Conservation (phyloP, 805 yeast species). For the Candida piceae region DNA sequence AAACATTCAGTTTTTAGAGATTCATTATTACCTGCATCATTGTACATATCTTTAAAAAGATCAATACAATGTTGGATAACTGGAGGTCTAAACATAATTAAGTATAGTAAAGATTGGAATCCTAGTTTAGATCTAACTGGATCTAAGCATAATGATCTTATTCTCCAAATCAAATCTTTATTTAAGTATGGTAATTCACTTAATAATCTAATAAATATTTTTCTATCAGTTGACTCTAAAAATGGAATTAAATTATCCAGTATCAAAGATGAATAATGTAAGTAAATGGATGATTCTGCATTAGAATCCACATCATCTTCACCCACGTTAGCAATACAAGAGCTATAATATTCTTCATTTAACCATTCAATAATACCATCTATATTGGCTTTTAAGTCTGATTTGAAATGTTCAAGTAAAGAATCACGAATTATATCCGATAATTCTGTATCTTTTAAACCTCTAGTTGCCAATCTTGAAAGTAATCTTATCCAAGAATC, state of each 20-base stretch:
- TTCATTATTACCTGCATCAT: constrained; percentile 36
- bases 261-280: constrained; percentile 63
- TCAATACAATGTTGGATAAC: constrained; percentile 50
- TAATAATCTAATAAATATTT: constrained; percentile 72
- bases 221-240: constrained; percentile 75
- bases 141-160: constrained; percentile 74
- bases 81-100: constrained; percentile 90
- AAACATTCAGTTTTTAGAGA: constrained; percentile 44
- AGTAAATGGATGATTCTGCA: constrained; percentile 37
- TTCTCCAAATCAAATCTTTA: constrained; percentile 52
- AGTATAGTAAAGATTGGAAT: constrained; percentile 71
- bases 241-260: constrained; percentile 80
- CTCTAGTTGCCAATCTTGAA: constrained; percentile 79
- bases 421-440: constrained; percentile 64
- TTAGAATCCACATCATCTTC: constrained; percentile 3
- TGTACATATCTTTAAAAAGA: constrained; percentile 44
- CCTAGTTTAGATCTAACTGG: constrained; percentile 82
- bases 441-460: constrained; percentile 47
- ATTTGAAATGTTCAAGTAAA: constrained; percentile 66
- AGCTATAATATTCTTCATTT: constrained; percentile 83
- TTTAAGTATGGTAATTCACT: constrained; percentile 83
- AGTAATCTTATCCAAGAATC: constrained; percentile 75
- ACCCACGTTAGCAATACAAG: constrained; percentile 11
- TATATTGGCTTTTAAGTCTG: constrained; percentile 64
- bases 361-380: constrained; percentile 86